phyloP scores from a whole-genome alignment of 2,329 filamentous ascomycete genomes.

The Fusarium pseudograminearum region DNA sequence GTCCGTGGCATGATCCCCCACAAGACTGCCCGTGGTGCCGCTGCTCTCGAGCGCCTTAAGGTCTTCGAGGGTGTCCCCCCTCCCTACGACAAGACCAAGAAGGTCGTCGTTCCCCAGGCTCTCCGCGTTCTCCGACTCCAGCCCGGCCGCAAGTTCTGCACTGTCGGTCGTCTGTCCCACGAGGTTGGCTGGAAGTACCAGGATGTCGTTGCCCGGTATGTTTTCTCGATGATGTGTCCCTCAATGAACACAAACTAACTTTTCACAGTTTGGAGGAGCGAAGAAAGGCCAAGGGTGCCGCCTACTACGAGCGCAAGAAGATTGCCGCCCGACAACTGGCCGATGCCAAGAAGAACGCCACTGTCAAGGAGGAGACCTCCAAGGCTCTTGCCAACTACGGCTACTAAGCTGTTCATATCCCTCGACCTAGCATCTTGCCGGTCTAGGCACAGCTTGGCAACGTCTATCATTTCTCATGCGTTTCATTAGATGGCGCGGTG shows the following conservation, averaged over 20 bases:
- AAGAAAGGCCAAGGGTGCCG: constrained; percentile 98
- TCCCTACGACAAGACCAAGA: constrained; percentile 99
- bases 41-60: constrained; percentile 98
- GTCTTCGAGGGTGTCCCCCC: constrained; percentile 99
- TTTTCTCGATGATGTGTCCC: constrained; percentile 47
- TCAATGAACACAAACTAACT: constrained; percentile 32
- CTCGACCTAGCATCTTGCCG: constrained; percentile 46
- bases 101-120: constrained; percentile 98
- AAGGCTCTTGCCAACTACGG: constrained; percentile 89
- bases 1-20: constrained; percentile 99
- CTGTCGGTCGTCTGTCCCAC: constrained; percentile 95
- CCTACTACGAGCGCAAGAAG: constrained; percentile 99
- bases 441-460: constrained; percentile 54
- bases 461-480: constrained; percentile 62
- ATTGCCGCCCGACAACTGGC: constrained; percentile 88
- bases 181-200: constrained; percentile 99
- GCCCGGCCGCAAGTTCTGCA: constrained; percentile 99
- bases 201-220: constrained; percentile 97
- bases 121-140: constrained; percentile 96
- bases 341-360: constrained; percentile 92
- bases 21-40: constrained; percentile 98
- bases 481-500: constrained; percentile 67
- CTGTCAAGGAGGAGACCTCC: constrained; percentile 86
- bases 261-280: constrained; percentile 90
- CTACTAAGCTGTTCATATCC: constrained; percentile 73